Evolutionary conservation across 768 basidiomycete species (phyloP).

Genomic region (Rhodotorula diobovata): DNA sequence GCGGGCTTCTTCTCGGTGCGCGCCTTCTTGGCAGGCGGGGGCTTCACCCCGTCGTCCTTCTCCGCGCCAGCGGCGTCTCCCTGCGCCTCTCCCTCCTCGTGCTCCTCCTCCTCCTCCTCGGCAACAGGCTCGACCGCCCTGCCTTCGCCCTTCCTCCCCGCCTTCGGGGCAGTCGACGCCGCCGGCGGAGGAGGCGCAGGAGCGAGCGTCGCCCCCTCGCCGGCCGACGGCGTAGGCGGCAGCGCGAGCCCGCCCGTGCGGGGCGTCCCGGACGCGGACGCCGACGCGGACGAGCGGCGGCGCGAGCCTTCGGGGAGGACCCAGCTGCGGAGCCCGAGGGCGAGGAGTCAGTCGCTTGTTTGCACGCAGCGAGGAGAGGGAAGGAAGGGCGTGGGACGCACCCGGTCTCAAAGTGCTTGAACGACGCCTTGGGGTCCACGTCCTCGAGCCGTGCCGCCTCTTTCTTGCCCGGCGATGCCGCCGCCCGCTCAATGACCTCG

Average conservation of each 20-base stretch:
- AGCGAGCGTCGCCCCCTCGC: slow-evolving; percentile 52
- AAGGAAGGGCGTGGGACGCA: neutral
- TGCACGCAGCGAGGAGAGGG: no score
- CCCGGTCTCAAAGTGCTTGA: slow-evolving; percentile 25
- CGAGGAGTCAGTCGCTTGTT: neutral
- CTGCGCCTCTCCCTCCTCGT: neutral
- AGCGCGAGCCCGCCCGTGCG: neutral
- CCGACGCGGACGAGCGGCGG: neutral
- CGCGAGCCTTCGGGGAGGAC: slow-evolving; percentile 25
- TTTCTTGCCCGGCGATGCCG: neutral
- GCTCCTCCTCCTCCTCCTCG: slow-evolving; percentile 54
- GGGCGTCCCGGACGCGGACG: neutral
- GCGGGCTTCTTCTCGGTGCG: neutral
- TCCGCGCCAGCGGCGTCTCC: no score
- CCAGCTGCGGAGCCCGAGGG: neutral
- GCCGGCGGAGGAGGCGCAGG: neutral
- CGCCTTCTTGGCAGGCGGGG: neutral
- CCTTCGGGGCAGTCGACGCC: slow-evolving; percentile 51
- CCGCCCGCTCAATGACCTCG: no score
- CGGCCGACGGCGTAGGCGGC: neutral
- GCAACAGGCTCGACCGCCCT: slow-evolving; percentile 66
- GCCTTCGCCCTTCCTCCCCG: slow-evolving; percentile 58
- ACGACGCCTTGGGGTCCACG: neutral
- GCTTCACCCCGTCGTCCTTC: neutral
- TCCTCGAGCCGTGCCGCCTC: neutral